Evolutionary conservation across 139 green algal species (phyloP).

Genomic region (Micromonas commoda): DNA sequence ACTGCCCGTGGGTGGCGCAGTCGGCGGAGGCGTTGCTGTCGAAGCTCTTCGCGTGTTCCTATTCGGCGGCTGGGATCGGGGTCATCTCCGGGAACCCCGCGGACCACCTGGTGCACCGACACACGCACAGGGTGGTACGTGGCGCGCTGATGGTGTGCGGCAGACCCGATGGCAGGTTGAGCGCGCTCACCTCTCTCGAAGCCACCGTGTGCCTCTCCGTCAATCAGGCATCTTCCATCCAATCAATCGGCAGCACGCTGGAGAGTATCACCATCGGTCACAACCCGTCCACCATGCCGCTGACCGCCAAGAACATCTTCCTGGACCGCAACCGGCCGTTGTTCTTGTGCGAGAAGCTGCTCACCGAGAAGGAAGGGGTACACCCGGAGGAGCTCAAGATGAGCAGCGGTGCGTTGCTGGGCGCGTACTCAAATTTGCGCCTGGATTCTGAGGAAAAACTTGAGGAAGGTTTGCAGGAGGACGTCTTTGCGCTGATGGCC

Average conservation of each 20-base stretch:
- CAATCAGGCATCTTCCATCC: slow-evolving; percentile 32
- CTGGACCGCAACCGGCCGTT: slow-evolving; percentile 14
- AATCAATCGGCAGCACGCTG: slow-evolving; percentile 26
- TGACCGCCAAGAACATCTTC: slow-evolving; percentile 11
- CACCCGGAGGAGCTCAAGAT: neutral
- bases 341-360: slow-evolving; percentile 28
- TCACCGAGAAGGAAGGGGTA: neutral
- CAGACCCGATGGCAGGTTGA: slow-evolving; percentile 27
- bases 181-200: slow-evolving; percentile 19
- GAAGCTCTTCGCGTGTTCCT: slow-evolving; percentile 31
- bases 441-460: too few species aligned
- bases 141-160: slow-evolving; percentile 21
- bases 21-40: slow-evolving; percentile 31
- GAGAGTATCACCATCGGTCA: slow-evolving; percentile 34
- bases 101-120: slow-evolving; percentile 33
- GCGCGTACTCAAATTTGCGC: neutral
- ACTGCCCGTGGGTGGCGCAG: slow-evolving; percentile 34
- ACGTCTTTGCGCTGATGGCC: slow-evolving; percentile 2
- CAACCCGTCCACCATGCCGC: slow-evolving; percentile 23
- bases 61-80: slow-evolving; percentile 3
- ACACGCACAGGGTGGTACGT: slow-evolving; percentile 36
- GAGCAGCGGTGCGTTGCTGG: neutral
- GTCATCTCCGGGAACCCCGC: slow-evolving; percentile 28
- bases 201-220: slow-evolving; percentile 25
- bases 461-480: neutral